A percentile compares a stretch with the other conserved stretches of the same genome.
These are phyloP conservation scores for Daldinia vernicosa DNA, from an alignment of 495 filamentous ascomycete species.

Conservation along the genomic window DNA sequence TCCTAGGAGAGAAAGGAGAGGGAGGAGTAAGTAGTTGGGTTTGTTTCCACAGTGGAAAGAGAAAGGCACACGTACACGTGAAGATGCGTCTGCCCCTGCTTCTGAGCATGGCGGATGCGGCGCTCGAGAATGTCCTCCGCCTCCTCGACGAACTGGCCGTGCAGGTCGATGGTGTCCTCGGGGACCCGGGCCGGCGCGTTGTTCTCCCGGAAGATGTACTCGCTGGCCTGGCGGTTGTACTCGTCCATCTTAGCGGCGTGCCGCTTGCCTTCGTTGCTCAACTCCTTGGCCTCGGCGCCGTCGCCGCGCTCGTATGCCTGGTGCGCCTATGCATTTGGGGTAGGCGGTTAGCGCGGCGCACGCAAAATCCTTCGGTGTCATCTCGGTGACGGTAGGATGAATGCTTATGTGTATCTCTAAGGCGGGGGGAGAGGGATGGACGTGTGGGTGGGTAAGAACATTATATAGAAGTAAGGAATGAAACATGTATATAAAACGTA, in stretches of 20 bases:
- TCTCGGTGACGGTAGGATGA: not conserved
- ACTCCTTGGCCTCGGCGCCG: conserved; percentile 76
- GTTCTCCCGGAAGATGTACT: conserved; percentile 94
- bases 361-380: not conserved
- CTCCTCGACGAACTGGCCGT: conserved; percentile 93
- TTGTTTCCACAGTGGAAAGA: not conserved
- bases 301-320: conserved; percentile 84
- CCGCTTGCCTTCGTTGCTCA: conserved; percentile 83
- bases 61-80: conserved; percentile 67
- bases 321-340: conserved; percentile 63
- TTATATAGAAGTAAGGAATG: not conserved
- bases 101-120: conserved; percentile 77
- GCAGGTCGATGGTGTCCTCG: conserved; percentile 89
- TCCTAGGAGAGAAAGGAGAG: not conserved
- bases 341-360: not conserved
- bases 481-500: conserved; percentile 4
- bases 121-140: conserved; percentile 88
- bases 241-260: conserved; percentile 81
- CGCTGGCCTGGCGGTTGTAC: conserved; percentile 88
- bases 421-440: not conserved
- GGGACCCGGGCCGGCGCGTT: conserved; percentile 75
- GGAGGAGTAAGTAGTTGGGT: not conserved
- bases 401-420: not conserved
- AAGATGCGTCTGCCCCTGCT: conserved; percentile 77
- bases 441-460: not conserved